Evolutionary conservation across 163 green algal species (phyloP), one percentile per base, ranked within the genome.

Genomic region (Volvox carteri): DNA sequence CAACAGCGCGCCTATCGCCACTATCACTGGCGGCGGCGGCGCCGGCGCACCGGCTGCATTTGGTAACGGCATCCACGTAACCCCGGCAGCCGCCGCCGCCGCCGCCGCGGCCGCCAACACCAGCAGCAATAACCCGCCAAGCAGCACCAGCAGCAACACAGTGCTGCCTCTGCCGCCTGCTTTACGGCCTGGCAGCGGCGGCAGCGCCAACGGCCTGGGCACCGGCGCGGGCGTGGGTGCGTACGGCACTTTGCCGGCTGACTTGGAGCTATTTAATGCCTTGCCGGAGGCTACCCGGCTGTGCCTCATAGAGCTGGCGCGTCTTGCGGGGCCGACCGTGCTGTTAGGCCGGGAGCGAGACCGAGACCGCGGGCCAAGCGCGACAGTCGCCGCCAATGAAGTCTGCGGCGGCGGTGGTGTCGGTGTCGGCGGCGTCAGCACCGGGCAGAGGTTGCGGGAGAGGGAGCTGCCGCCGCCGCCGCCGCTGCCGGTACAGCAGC

Each of bases 291-390:
- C 48, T 6, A 80, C 89, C 33, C 76, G 83, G 33, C 70, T 88
- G 8, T 94, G 92, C 75, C 86, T 94, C 28, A 86, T 94, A 9
- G 92, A 94, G 84, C 84, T 91, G 19, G 92, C 91, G 0, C 86
- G 90, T 9, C 77, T 91, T n/a, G 72, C 68, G 42, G 87, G 52
- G 25, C 68, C 84, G 0, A 1, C 68, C 8, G 50, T 54, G 23
- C 67, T 86, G 42, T 19, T 19, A 14, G 35, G 48, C 19, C 54
- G 42, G 23, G 78, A 78, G 80, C 62, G 44, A 12, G 80, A 65
- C 50, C 52, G 50, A 44, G 74, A 81, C 74, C 44, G 74, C 25
- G 44, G 12, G 44, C 41, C 70, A n/a, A 23, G n/a, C n/a, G n/a
- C n/a, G n/a, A n/a, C n/a, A n/a, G n/a, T n/a, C n/a, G n/a, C n/a